Evolutionary conservation across 129 eudicot genomes (phyloP), one percentile per base, ranked within the genome.

Genomic region (Centella asiatica): DNA sequence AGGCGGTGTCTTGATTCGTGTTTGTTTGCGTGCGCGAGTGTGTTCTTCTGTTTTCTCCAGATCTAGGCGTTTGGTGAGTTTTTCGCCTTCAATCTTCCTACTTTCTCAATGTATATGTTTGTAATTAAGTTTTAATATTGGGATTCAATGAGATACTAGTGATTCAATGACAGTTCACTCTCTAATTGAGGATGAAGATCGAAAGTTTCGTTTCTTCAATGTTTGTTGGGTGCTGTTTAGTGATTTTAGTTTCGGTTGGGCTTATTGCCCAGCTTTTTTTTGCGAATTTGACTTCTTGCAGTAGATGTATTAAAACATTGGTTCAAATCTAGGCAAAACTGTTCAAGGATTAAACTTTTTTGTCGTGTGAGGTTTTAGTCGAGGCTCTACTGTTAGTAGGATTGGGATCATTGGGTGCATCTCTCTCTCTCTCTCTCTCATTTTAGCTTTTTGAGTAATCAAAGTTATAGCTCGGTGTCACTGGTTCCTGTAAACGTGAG

Each of bases 31-130:
- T 51, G 57, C 23, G 26, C 5, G 27, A 53, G 49, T 17, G 14
- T 44, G 53, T n/a, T 33, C 23, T 60, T 60, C 19, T 23, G n/a
- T 5, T 5, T 13, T 55, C 51, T 44, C 22, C 74, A 68, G 70
- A 74, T 68, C 79, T 68, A 69, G 70, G 52, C 27, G 37, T 54
- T 66, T 53, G 74, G 79, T 74, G 69, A 68, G 79, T 62, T 68
- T 6, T 15, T 23, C 2, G 7, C 4, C 19, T 6, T 27, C 4
- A 20, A 26, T 62, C 26, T n/a, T 2, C 22, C 5, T 42, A 14
- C 11, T 44, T 47, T 69, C 1, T 23, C 28, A n/a, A 40, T 33
- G 42, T n/a, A 12, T 28, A 26, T 17, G 3, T 26, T 46, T 56
- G 24, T 34, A 6, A 33, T 47, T 32, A 4, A 14, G 18, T 1